Base-by-base conservation (phyloP, 257 asterid genomes). In the Avicennia marina region DNA sequence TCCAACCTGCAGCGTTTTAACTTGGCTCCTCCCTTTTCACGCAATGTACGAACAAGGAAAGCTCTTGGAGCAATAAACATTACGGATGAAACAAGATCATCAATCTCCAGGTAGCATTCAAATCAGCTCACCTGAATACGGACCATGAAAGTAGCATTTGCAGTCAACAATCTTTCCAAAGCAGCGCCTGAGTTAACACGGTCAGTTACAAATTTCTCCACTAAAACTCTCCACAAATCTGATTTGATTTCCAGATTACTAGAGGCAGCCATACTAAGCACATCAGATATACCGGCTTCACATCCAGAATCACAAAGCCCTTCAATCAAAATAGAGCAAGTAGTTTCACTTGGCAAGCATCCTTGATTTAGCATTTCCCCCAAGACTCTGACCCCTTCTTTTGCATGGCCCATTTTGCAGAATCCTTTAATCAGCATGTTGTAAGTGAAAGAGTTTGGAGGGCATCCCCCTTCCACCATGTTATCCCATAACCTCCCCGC, bases 401-500 rank as follows among this genome's bases (percentile, higher is more conserved):
- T 79, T 0, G 87, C 81, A 49, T 64, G 80, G 48, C 96, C 96
- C 47, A 29, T 75, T 65, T 66, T 76, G 72, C 94, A 87, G 65
- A 87, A 83, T 54, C 94, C 95, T 49, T 75, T 82, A 47, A 87
- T 79, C 73, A 91, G 63, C 79, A 81, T 55, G 69, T 77, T 75
- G 56, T 83, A 91, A 41, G 96, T 87, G 66, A 87, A 83, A 17
- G 86, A 76, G 79, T 83, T 85, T n/a, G 96, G 95, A 27, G 58
- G 53, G 49, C 89, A 83, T 4, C 86, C 87, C 64, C 77, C 79
- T 56, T 79, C 91, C 57, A 85, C 85, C 98, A 90, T 85, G 56
- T 85, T 83, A 70, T 90, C 98, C 98, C 96, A 90, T 49, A 90
- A 71, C 72, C 86, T 85, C 56, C 94, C 98, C 13, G 94, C 98